Conservation (phyloP, 1,139 yeast species). For the Yamadazyma friedrichii region DNA sequence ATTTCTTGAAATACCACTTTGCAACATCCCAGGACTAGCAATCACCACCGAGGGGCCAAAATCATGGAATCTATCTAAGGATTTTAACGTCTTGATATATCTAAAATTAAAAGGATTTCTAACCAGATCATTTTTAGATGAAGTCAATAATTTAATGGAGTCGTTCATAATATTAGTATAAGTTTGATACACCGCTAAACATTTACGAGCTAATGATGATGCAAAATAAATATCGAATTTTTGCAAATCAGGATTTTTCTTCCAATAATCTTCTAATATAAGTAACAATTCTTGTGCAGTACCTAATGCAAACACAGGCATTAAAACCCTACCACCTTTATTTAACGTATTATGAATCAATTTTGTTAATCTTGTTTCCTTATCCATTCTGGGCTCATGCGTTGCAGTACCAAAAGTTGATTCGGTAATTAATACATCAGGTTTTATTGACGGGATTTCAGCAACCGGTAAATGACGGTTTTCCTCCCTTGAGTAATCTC, state of each 20-base stretch:
- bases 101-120: conserved; percentile 87
- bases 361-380: conserved; percentile 77
- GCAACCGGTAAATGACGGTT: conserved; percentile 95
- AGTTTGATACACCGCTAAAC: conserved; percentile 97
- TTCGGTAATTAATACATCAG: conserved; percentile 90
- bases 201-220: conserved; percentile 88
- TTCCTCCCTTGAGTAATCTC: conserved; percentile 94
- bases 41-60: conserved; percentile 94
- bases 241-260: conserved; percentile 77
- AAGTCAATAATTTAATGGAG: conserved; percentile 72
- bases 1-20: conserved; percentile 91
- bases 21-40: conserved; percentile 98
- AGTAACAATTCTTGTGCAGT: conserved; percentile 91
- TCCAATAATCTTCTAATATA: conserved; percentile 94
- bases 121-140: conserved; percentile 37
- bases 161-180: conserved; percentile 98
- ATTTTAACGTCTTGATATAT: conserved; percentile 76
- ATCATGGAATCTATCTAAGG: conserved; percentile 83
- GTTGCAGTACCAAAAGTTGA: conserved; percentile 98
- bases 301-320: conserved; percentile 96
- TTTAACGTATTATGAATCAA: conserved; percentile 79
- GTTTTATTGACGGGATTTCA: conserved; percentile 86
- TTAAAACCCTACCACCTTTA: conserved; percentile 87
- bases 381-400: conserved; percentile 84
- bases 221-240: conserved; percentile 85